A percentile compares a stretch with the other conserved stretches of the same genome.
Evolutionary conservation across 768 basidiomycete genomes (phyloP).

Genomic region (Podaxis sp.): DNA sequence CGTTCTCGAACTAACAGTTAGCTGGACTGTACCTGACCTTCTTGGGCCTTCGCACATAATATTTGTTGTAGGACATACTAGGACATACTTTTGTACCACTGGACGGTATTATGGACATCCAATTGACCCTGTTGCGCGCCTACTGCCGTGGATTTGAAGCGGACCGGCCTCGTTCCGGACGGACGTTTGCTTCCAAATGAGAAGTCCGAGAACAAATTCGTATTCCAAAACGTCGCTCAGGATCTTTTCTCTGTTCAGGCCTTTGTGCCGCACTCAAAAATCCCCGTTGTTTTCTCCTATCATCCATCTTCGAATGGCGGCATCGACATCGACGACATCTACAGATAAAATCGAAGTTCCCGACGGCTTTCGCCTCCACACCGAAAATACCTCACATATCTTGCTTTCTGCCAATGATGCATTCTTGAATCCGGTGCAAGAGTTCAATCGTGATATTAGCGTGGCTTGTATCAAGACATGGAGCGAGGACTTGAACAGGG

Average conservation of each 20-base stretch:
- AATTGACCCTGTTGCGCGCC: not conserved
- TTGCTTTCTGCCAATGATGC: slow-evolving; percentile 81
- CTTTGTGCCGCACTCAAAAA: slow-evolving; percentile 23
- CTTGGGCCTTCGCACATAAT: not conserved
- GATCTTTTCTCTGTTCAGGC: slow-evolving; percentile 21
- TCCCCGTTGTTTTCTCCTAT: slow-evolving; percentile 1
- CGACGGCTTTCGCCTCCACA: slow-evolving; percentile 75
- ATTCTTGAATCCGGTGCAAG: slow-evolving; percentile 96
- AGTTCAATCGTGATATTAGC: slow-evolving; percentile 95
- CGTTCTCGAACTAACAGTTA: not conserved
- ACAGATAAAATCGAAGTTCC: slow-evolving; percentile 44
- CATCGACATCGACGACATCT: slow-evolving; percentile 19
- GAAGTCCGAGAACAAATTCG: not conserved
- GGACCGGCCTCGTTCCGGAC: not conserved
- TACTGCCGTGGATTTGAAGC: not conserved
- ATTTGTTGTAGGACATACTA: not conserved
- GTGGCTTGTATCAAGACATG: slow-evolving; percentile 89
- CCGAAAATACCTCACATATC: slow-evolving; percentile 80
- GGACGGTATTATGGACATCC: not conserved
- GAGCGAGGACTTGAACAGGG: slow-evolving; percentile 70
- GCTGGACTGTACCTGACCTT: not conserved
- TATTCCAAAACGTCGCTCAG: slow-evolving; percentile 21
- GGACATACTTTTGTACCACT: not conserved
- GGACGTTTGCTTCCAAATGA: not conserved
- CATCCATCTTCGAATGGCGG: slow-evolving; percentile 22